Evolutionary conservation across 441 rosid species (phyloP).

Genomic region (Adansonia gregorii): DNA sequence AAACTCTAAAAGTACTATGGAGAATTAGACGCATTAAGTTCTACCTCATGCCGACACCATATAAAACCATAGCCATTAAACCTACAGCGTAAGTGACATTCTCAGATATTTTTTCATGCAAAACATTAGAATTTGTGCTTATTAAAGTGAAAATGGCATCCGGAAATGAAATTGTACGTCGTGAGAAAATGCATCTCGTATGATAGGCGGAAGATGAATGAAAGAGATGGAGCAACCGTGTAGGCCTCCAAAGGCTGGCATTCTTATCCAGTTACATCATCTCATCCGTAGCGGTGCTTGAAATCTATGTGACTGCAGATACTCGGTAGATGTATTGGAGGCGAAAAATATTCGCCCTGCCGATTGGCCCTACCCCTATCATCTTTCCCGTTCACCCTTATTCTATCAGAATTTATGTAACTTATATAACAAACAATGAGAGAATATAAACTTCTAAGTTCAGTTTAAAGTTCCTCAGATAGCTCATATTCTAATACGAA

Average conservation of each 20-base stretch:
- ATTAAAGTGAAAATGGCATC: neutral
- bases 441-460: neutral
- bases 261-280: constrained; percentile 12
- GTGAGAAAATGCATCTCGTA: constrained; percentile 11
- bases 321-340: neutral
- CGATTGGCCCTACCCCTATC: constrained; percentile 3
- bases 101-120: neutral
- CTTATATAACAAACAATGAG: neutral
- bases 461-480: too few species aligned
- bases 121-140: neutral
- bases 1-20: too few species aligned
- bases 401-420: too few species aligned
- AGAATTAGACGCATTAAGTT: neutral
- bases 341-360: neutral
- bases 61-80: neutral
- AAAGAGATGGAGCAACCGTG: neutral
- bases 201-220: neutral
- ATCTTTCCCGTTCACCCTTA: neutral
- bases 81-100: neutral
- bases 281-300: neutral
- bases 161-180: neutral
- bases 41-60: neutral
- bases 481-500: too few species aligned
- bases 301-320: neutral
- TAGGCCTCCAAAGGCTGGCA: neutral